phyloP scores from a whole-genome alignment of 1,284 basidiomycete species.

The Grifola frondosa region DNA sequence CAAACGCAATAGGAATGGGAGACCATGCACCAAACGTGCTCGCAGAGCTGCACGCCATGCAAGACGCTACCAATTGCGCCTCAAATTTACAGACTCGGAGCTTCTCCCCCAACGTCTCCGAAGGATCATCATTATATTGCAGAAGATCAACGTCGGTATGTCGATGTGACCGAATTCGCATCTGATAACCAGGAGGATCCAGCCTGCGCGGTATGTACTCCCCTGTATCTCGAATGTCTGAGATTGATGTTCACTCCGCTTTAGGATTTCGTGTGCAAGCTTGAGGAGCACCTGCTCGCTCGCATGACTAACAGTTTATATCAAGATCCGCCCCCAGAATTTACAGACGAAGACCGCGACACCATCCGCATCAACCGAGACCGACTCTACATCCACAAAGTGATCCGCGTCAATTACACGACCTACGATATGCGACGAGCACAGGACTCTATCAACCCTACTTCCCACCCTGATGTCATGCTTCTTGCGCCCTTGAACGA shows the following conservation, averaged over 20 bases:
- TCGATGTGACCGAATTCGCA: slow-evolving; percentile 11
- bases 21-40: too few relatives aligned
- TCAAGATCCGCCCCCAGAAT: background rate
- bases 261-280: slow-evolving; percentile 19
- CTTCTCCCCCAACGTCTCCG: background rate
- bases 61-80: too few relatives aligned
- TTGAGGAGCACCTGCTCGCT: slow-evolving; percentile 19
- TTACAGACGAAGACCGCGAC: background rate
- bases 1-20: too few relatives aligned
- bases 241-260: background rate
- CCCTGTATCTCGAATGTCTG: too few relatives aligned
- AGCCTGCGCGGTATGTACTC: slow-evolving; percentile 13
- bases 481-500: background rate
- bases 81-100: too few relatives aligned
- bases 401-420: slow-evolving; percentile 2
- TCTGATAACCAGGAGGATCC: slow-evolving; percentile 13
- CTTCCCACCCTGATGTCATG: slow-evolving; percentile 3
- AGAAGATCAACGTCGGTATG: slow-evolving; percentile 1
- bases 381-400: slow-evolving; percentile 1
- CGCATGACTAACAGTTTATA: background rate
- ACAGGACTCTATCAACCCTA: slow-evolving; percentile 1
- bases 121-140: slow-evolving; percentile 15
- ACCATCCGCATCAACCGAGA: background rate
- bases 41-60: too few relatives aligned
- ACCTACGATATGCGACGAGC: slow-evolving; percentile 3